Evolutionary conservation across 257 asterid species (phyloP), one percentile per base, ranked within the genome.

Genomic region (Gardenia jasminoides): DNA sequence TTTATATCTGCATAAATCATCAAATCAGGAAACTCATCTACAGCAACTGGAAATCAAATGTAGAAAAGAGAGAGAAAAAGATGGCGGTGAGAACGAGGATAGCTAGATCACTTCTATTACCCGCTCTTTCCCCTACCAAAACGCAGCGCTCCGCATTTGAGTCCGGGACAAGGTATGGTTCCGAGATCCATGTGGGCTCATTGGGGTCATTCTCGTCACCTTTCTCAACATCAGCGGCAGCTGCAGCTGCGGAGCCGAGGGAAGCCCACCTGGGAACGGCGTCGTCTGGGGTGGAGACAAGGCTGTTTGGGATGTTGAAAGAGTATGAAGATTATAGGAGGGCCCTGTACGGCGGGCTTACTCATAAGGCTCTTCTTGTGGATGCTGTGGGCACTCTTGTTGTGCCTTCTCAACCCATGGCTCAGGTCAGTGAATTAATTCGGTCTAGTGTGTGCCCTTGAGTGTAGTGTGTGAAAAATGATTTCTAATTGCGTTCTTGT

Each of bases 341-440:
- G 88, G 90, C 82, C 68, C 85, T 96, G 78, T 96, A 89, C 67
- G 97, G 95, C 16, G 97, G 99, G 52, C 86, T 96, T 61, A 96
- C 99, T 81, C 97, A 96, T 78, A 93, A 88, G 82, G 98, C 99
- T 76, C 85, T 96, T 36, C 91, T 96, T 48, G 99, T 96, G 78
- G 99, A 96, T 80, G 99, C 97, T 16, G 99, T 91, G 44, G 99
- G 99, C 56, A 96, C 99, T 66, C 98, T 96, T 50, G 88, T 96
- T 80, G 82, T 87, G 77, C 99, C 98, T 3, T 92, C 99, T 74
- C 99, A 96, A 80, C 99, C 98, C 65, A 93, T 90, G 99, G 99
- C 99, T 39, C 97, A 96, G 99, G 98, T 93, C 74, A 31, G 81
- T 13, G 1, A 6, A 20, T 0, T 6, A 41, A 20, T 24, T 69